Percentiles rank a stretch among this genome's conserved stretches.
Conservation (phyloP, 164 flowering plant species). For the Tetrastigma voinierianum region DNA sequence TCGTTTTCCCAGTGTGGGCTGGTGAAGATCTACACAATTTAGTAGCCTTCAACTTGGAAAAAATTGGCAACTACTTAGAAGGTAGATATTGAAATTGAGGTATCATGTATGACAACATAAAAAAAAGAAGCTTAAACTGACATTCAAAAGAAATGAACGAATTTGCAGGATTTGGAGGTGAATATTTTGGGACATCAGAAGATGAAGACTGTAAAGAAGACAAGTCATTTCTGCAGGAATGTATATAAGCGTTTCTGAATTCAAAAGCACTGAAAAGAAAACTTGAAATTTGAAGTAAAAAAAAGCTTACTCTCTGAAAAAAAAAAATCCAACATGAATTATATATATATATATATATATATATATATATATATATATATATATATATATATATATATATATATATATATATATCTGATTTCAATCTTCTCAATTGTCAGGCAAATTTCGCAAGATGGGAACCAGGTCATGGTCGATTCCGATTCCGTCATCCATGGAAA, state of each 20-base stretch:
- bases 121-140: background rate
- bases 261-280: slow-evolving; percentile 29
- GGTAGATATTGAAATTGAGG: no score
- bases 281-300: slow-evolving; percentile 30
- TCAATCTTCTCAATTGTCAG: slow-evolving; percentile 12
- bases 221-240: slow-evolving; percentile 13
- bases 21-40: slow-evolving; percentile 30
- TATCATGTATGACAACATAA: background rate
- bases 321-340: background rate
- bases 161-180: slow-evolving; percentile 23
- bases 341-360: no score
- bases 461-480: slow-evolving; percentile 41
- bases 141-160: background rate
- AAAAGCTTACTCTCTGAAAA: background rate
- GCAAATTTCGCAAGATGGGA: slow-evolving; percentile 55
- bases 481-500: slow-evolving; percentile 45
- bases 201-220: slow-evolving; percentile 7
- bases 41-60: slow-evolving; percentile 21
- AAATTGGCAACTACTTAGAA: slow-evolving; percentile 23
- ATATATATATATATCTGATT: no score
- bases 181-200: slow-evolving; percentile 9
- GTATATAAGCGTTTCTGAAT: slow-evolving; percentile 29
- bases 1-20: slow-evolving; percentile 32
- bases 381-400: no score
- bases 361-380: no score